Evolutionary conservation across 2,329 filamentous ascomycete species (phyloP), one percentile per base, ranked within the genome.

Genomic region (Paecilomyces variotii): DNA sequence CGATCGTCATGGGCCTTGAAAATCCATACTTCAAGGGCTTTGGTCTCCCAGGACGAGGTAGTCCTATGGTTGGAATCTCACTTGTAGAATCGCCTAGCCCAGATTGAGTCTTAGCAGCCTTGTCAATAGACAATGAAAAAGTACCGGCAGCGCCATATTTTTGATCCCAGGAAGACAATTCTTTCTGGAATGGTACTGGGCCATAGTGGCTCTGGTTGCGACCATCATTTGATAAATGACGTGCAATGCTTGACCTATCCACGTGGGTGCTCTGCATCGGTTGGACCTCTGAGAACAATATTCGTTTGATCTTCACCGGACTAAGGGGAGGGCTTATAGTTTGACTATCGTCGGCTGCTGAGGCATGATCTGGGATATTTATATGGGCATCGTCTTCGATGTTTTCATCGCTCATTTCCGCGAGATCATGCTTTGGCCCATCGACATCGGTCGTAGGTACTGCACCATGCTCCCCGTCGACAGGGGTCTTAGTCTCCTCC

Each of bases 91-190:
- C 56, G 19, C 53, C 60, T n/a, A 57, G 58, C 4, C 49, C 56
- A 12, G 60, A 39, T 7, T 27, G 51, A 10, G 58, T 53, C 32
- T 55, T 35, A 1, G 54, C 28, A 49, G 34, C 19, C 30, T 53
- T 60, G 14, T 64, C 28, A 25, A 45, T 56, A 19, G 65, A 60
- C 53, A 78, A 76, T 64, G 72, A 74, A 59, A 76, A 83, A 54
- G 77, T 78, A 7, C 80, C 80, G 32, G 75, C 69, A 53, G 72
- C 59, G 49, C 75, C 73, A 68, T 85, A 86, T 64, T 84, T 85
- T 25, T 79, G 72, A 65, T 83, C 79, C 57, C 79, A 78, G 26
- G 75, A 63, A 45, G 73, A 72, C 57, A 83, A 66, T 55, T 76
- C 78, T 35, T 74, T 72, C 61, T 76, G 78, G 66, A 86, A 86